Conservation (phyloP, 1,139 yeast species). For the Hemisphaericaspora xylofermentans region DNA sequence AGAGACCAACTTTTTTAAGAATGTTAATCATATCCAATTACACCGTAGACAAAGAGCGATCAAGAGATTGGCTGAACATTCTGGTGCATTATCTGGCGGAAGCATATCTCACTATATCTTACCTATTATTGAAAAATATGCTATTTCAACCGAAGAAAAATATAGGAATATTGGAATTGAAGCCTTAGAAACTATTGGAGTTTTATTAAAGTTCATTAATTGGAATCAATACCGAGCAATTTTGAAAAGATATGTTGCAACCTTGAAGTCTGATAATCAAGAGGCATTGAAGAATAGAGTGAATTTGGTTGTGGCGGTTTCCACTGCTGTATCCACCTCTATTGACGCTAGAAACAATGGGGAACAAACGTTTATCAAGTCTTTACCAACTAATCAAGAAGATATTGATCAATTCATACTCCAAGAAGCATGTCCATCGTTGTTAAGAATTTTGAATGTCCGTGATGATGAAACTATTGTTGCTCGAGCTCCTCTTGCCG, state of each 20-base stretch:
- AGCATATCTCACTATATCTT: constrained; percentile 77
- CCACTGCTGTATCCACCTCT: constrained; percentile 46
- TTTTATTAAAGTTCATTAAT: constrained; percentile 55
- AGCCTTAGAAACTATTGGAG: constrained; percentile 62
- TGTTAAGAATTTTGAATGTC: constrained; percentile 56
- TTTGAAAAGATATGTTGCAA: constrained; percentile 65
- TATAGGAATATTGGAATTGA: constrained; percentile 74
- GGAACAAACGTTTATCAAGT: constrained; percentile 21
- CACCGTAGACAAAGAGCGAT: constrained; percentile 86
- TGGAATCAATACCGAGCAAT: constrained; percentile 85
- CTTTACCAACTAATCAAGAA: constrained; percentile 34
- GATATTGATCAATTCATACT: constrained; percentile 55
- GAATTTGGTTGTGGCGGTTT: constrained; percentile 60
- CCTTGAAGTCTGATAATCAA: constrained; percentile 48
- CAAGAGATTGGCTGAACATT: constrained; percentile 46
- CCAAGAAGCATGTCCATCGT: constrained; percentile 59
- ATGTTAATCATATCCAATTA: constrained; percentile 79
- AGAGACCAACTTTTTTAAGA: constrained; percentile 81
- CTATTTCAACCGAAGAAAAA: constrained; percentile 59
- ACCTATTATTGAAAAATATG: constrained; percentile 83
- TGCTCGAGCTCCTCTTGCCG: constrained; percentile 75
- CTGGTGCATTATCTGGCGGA: constrained; percentile 49
- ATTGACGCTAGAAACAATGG: constrained; percentile 1
- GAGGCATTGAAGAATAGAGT: constrained; percentile 61
- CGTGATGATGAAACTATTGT: constrained; percentile 80